Percentiles rank a stretch among this genome's conserved stretches.
Evolutionary conservation across 2,329 filamentous ascomycete species (phyloP).

Genomic region (Fusarium pseudograminearum): DNA sequence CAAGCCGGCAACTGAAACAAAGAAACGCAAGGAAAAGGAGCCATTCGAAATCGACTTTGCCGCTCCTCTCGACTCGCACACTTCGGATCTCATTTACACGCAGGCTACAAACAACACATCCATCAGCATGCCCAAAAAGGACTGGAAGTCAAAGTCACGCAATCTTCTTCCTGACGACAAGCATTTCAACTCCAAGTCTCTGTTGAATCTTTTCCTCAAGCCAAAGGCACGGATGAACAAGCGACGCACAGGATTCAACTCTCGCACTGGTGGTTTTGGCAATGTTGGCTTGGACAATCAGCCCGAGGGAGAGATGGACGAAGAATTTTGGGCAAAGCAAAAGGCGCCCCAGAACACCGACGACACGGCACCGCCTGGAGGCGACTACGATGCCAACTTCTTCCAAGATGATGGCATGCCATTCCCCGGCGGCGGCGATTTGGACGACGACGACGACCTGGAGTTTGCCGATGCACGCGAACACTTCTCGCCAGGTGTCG

Average conservation of each 20-base stretch:
- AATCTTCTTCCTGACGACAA: slow-evolving; percentile 97
- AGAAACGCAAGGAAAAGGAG: slow-evolving; percentile 92
- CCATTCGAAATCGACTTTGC: slow-evolving; percentile 94
- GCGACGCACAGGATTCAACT: slow-evolving; percentile 66
- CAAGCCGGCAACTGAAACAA: slow-evolving; percentile 71
- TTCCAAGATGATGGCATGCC: slow-evolving; percentile 89
- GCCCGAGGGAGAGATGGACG: slow-evolving; percentile 85
- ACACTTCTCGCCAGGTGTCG: slow-evolving; percentile 77
- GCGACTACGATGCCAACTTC: slow-evolving; percentile 96
- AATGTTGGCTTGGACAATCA: slow-evolving; percentile 61
- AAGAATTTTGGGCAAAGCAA: slow-evolving; percentile 91
- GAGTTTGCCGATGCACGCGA: slow-evolving; percentile 86
- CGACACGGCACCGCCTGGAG: slow-evolving; percentile 69
- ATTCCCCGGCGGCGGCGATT: slow-evolving; percentile 70
- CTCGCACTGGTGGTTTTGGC: slow-evolving; percentile 56
- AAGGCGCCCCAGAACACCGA: slow-evolving; percentile 67
- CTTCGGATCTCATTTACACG: slow-evolving; percentile 84
- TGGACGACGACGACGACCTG: slow-evolving; percentile 72
- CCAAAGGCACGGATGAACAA: slow-evolving; percentile 87
- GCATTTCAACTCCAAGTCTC: slow-evolving; percentile 94
- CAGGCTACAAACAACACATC: slow-evolving; percentile 82
- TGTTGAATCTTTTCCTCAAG: slow-evolving; percentile 92
- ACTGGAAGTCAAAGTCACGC: slow-evolving; percentile 93
- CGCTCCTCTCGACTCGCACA: slow-evolving; percentile 75
- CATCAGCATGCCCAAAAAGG: slow-evolving; percentile 90